These are phyloP conservation scores for Russula lepida DNA, from an alignment of 768 basidiomycete genomes.

Conservation along the genomic window DNA sequence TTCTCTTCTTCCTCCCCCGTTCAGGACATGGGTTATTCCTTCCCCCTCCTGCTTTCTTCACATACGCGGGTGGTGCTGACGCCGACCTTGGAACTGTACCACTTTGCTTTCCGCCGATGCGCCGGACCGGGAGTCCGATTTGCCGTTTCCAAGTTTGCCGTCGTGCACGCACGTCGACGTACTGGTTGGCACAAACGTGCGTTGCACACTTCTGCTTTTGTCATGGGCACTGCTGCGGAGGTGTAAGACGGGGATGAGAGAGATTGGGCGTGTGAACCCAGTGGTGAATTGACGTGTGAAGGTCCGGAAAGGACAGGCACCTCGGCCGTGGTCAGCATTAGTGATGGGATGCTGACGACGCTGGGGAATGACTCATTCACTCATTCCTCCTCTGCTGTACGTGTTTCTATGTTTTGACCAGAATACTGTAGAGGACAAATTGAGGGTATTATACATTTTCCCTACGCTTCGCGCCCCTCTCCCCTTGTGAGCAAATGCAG, in stretches of 20 bases:
- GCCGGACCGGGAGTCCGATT: constrained; percentile 2
- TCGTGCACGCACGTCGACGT: not conserved
- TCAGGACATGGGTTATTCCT: not conserved
- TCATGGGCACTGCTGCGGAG: not conserved
- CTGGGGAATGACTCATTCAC: not conserved
- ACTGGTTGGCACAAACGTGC: not conserved
- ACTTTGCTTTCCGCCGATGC: not conserved
- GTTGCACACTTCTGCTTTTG: not conserved
- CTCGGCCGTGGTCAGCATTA: not conserved
- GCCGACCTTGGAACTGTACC: not conserved
- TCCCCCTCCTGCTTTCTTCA: too few species aligned
- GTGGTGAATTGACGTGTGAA: not conserved
- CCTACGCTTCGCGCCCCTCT: not conserved
- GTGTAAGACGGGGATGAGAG: not conserved
- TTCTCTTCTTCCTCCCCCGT: too few species aligned
- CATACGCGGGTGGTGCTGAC: not conserved
- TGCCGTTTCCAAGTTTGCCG: not conserved
- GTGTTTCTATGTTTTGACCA: not conserved
- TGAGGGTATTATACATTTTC: not conserved
- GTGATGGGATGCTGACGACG: too few species aligned
- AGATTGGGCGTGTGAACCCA: not conserved
- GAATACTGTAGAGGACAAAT: not conserved
- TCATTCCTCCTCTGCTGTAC: not conserved
- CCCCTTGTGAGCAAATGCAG: not conserved
- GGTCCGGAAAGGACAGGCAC: not conserved